Base-by-base conservation (phyloP, 179 eudicot genomes). In the Drosera spatulata region DNA sequence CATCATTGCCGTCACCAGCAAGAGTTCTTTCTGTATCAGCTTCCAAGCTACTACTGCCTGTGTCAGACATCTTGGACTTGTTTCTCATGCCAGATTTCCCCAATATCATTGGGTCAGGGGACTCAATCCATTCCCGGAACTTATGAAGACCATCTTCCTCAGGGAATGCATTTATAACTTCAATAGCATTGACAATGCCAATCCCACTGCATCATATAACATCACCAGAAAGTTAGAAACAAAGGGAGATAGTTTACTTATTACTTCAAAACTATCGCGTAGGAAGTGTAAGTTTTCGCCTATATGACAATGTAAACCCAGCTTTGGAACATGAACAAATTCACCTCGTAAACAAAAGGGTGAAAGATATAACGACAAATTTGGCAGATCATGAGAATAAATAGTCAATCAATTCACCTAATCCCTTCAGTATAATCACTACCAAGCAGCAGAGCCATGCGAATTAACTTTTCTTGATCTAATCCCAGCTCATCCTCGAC, bases 351-450 rank as follows among this genome's bases (percentile, higher is more conserved):
- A 22, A 22, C 33, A 22, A 56, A 9, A 39, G 6, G 59, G 37
- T n/a, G 14, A 52, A 11, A 52, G 0, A n/a, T n/a, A 52, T 11
- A n/a, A 52, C 55, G 7, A 52, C 7, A 52, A 52, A n/a, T 22
- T 2, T 6, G 37, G 15, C 12, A 33, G 37, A n/a, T 7, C 15
- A 11, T 7, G 44, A 10, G 39, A n/a, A 45, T 10, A 50, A 13
- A 40, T 50, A 59, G 33, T 41, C 58, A 63, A 5, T 51, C 46
- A 33, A 40, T 64, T 58, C 75, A 93, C 99, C 99, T 86, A 55
- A 93, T 73, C 73, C 99, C 99, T 88, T 93, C 99, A 59, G 99
- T 93, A 78, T 93, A 93, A 77, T 93, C 99, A 78, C 99, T 93
- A 68, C 99, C 99, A 72, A 93, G 95, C 56, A 93, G 85, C 75